A percentile compares a stretch with the other conserved stretches of the same genome.
Conservation (phyloP, 306 rosid species). For the Glycine latifolia region DNA sequence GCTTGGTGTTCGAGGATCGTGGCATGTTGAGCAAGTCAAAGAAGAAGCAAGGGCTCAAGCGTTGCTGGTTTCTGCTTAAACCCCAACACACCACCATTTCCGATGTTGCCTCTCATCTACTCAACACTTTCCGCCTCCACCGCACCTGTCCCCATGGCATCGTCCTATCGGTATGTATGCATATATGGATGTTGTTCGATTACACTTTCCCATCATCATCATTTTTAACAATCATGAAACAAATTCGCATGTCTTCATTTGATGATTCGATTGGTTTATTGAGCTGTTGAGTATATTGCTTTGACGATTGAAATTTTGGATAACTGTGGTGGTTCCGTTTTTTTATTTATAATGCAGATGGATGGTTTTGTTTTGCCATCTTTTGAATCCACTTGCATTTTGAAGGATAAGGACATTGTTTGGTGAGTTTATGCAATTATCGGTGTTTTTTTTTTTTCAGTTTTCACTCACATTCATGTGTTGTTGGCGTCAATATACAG, state of each 20-base stretch:
- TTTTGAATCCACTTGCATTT: constrained; percentile 81
- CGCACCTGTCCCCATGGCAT: constrained; percentile 75
- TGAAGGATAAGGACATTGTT: constrained; percentile 83
- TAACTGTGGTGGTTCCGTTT: neutral
- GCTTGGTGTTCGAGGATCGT: constrained; percentile 66
- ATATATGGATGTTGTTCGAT: neutral
- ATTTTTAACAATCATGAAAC: neutral
- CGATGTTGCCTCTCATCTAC: constrained; percentile 66
- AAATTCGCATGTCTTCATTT: neutral
- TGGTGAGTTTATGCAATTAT: constrained; percentile 56
- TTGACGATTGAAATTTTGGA: neutral
- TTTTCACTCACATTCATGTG: neutral
- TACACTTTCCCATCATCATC: neutral
- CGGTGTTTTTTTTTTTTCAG: neutral
- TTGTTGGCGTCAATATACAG: constrained; percentile 1
- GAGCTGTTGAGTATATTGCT: neutral
- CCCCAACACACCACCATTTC: constrained; percentile 74
- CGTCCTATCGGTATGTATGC: constrained; percentile 62
- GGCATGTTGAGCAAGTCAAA: constrained; percentile 61
- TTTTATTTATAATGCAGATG: constrained; percentile 65
- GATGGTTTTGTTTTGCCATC: constrained; percentile 93
- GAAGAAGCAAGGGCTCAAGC: constrained; percentile 67
- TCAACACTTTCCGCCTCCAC: constrained; percentile 60
- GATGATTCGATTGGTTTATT: neutral
- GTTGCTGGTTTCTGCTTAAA: constrained; percentile 84